A percentile compares a stretch with the other conserved stretches of the same genome.
Evolutionary conservation across 192 early-diverging fungal genomes (phyloP).

Genomic region (Backusella australiensis): DNA sequence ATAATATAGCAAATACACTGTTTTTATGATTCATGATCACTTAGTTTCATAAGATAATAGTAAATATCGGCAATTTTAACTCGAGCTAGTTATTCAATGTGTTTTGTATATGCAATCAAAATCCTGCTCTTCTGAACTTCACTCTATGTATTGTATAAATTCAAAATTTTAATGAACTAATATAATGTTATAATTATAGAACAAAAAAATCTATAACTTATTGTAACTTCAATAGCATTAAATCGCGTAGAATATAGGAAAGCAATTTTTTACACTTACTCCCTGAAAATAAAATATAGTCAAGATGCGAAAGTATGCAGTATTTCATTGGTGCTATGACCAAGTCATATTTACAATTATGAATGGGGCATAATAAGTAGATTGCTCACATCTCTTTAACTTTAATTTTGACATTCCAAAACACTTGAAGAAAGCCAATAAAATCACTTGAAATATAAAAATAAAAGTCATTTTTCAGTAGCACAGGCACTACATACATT

Average conservation of each 20-base stretch:
- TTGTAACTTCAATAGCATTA: no score
- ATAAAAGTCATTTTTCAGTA: not conserved
- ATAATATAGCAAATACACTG: not conserved
- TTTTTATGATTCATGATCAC: not conserved
- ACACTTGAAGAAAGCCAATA: not conserved
- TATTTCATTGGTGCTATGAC: not conserved
- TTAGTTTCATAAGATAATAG: not conserved
- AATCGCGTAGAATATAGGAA: no score
- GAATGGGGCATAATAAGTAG: not conserved
- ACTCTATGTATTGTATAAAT: not conserved
- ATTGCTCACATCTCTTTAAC: not conserved
- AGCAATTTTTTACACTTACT: no score
- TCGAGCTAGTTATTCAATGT: not conserved
- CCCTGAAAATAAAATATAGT: not conserved
- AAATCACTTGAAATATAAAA: not conserved
- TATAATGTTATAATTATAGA: no score
- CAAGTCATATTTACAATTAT: not conserved
- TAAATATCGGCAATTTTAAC: not conserved
- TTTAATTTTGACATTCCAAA: conserved; percentile 1
- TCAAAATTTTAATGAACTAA: no score
- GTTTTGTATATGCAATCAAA: not conserved
- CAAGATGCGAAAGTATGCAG: not conserved
- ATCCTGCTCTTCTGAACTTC: not conserved
- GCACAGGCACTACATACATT: not conserved
- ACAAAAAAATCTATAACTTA: no score